Conservation (phyloP, 2,329 filamentous ascomycete genomes). For the Bipolaris zeicola region DNA sequence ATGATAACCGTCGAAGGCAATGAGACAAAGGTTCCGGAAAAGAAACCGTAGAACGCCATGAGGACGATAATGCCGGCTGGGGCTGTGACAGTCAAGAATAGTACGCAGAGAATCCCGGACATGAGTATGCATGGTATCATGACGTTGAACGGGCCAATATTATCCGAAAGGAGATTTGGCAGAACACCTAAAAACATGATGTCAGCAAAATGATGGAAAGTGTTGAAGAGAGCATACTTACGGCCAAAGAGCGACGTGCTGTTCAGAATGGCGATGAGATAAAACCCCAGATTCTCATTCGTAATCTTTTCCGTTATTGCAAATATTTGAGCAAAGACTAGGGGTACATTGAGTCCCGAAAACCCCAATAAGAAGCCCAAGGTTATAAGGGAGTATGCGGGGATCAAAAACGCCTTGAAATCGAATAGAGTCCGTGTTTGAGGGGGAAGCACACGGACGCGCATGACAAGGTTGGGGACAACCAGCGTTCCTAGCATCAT, state of each 20-base stretch:
- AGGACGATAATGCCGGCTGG: conserved; percentile 50
- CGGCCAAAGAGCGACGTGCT: conserved; percentile 57
- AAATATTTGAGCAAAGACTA: conserved; percentile 62
- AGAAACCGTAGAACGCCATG: conserved; percentile 56
- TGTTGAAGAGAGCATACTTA: conserved; percentile 1
- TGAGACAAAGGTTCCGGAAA: conserved; percentile 54
- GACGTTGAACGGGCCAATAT: conserved; percentile 54
- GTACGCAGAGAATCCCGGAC: conserved; percentile 50
- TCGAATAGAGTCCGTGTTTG: conserved; percentile 52
- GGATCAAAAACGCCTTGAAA: conserved; percentile 50
- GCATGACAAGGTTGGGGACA: conserved; percentile 51
- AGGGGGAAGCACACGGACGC: conserved; percentile 53
- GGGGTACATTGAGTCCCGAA: conserved; percentile 56
- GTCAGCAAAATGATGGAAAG: background rate
- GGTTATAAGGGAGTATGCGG: conserved; percentile 51
- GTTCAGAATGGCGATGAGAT: conserved; percentile 72
- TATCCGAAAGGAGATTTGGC: conserved; percentile 34
- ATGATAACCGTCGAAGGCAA: conserved; percentile 55
- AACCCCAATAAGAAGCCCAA: conserved; percentile 53
- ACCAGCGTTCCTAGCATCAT: conserved; percentile 60
- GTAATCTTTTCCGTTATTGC: conserved; percentile 61
- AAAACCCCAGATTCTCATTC: conserved; percentile 62
- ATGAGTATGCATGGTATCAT: conserved; percentile 52
- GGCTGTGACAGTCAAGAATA: conserved; percentile 47
- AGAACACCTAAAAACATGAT: background rate